Base-by-base conservation (phyloP, 1,284 basidiomycete genomes). In the Inonotus hispidus region DNA sequence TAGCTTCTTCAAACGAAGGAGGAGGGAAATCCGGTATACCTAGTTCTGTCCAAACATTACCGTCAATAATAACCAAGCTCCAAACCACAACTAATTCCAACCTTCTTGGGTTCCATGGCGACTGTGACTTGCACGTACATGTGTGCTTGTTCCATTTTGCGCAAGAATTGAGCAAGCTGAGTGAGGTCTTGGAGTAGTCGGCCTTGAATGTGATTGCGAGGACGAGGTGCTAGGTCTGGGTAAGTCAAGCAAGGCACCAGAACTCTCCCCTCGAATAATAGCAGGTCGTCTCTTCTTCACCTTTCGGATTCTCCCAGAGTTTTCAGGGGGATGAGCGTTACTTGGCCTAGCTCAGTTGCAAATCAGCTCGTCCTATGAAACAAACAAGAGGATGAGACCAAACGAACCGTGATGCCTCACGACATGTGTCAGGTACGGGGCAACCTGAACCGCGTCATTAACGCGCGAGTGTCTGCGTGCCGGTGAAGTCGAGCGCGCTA, bases 401-500 rank as follows among this genome's bases (percentile, higher is more conserved):
- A 25, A 35, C 63, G 41, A 25, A 64, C 63, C 82, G 70, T 82
- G 80, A 68, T 80, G 82, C 56, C 75, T 77, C 69, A 80, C 76
- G 70, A 76, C 72, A 68, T 82, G 80, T 58, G 80, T 80, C 64
- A 84, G 78, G 74, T 83, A 86, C 63, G 84, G 83, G 45, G 80
- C 75, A 67, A 80, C 77, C 65, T 75, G 77, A 68, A 75, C 75
- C 73, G 80, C 77, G 73, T 80, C 78, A 72, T 77, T 71, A 73
- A 71, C 68, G 70, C 73, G 55, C 21, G 60, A 62, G n/a, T 32
- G 25, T 10, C 23, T 8, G 45, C 38, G 35, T 39, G 50, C 29
- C 37, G 45, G 19, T 29, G 59, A 49, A 6, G 59, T 45, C 32
- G 53, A 43, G 11, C 16, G 52, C 14, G 38, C 25, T 11, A 43